Evolutionary conservation across 306 rosid species (phyloP).

Genomic region (Alnus glutinosa): DNA sequence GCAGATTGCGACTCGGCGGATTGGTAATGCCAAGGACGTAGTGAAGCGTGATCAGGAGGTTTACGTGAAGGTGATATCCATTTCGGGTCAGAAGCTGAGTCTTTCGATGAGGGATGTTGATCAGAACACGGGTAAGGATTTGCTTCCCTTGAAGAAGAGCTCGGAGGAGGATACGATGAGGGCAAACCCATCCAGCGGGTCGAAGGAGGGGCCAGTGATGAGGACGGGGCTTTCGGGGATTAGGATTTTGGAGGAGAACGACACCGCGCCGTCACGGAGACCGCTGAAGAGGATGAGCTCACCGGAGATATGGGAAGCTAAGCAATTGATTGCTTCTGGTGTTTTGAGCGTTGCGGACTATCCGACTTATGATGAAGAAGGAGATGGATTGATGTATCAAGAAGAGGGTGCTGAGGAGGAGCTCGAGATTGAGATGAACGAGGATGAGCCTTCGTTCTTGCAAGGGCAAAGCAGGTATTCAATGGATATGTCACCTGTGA

Average conservation of each 20-base stretch:
- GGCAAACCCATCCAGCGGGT: slow-evolving; percentile 55
- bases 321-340: slow-evolving; percentile 82
- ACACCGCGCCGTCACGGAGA: slow-evolving; percentile 55
- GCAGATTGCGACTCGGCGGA: slow-evolving; percentile 75
- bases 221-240: slow-evolving; percentile 89
- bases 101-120: slow-evolving; percentile 90
- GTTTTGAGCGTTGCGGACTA: slow-evolving; percentile 65
- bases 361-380: slow-evolving; percentile 83
- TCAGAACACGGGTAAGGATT: slow-evolving; percentile 74
- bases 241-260: slow-evolving; percentile 74
- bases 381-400: slow-evolving; percentile 72
- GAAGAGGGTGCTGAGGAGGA: slow-evolving; percentile 90
- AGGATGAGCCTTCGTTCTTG: slow-evolving; percentile 85
- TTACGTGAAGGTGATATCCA: slow-evolving; percentile 70
- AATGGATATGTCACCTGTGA: slow-evolving; percentile 87
- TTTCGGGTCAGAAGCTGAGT: slow-evolving; percentile 82
- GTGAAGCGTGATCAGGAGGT: slow-evolving; percentile 85
- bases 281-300: slow-evolving; percentile 94
- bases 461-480: slow-evolving; percentile 86
- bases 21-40: slow-evolving; percentile 76
- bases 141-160: slow-evolving; percentile 72
- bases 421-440: slow-evolving; percentile 88
- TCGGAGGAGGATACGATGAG: slow-evolving; percentile 50
- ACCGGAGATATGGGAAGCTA: slow-evolving; percentile 86
- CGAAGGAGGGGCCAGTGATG: slow-evolving; percentile 59